Percentiles rank a stretch among this genome's conserved stretches.
Conservation (phyloP, 192 early-diverging fungal genomes). For the Linnemannia zychae region DNA sequence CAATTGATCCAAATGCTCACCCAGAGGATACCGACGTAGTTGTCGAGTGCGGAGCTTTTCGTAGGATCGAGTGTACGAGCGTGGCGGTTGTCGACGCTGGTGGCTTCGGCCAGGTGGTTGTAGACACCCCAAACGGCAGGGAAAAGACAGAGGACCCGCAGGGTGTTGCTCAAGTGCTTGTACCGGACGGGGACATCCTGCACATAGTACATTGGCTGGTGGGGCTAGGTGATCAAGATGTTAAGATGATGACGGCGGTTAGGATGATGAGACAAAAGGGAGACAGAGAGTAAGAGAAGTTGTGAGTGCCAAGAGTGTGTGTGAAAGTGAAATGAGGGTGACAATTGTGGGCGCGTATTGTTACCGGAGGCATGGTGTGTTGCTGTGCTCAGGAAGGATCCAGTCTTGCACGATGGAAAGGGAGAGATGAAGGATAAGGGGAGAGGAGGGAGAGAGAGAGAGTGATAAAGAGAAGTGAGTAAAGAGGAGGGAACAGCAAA, state of each 20-base stretch:
- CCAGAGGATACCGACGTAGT: constrained; percentile 8
- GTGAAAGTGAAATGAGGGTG: not conserved
- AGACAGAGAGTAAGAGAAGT: not conserved
- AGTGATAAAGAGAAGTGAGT: not conserved
- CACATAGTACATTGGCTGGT: constrained; percentile 14
- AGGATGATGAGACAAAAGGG: not conserved
- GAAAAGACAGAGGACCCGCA: constrained; percentile 11
- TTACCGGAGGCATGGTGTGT: constrained; percentile 25
- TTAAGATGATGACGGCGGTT: not conserved
- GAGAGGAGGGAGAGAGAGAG: not conserved
- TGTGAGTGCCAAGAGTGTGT: not conserved
- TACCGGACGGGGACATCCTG: constrained; percentile 12
- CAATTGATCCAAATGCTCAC: not conserved
- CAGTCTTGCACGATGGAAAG: not conserved
- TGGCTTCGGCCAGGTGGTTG: constrained; percentile 3
- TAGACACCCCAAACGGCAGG: constrained; percentile 12
- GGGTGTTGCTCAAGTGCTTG: constrained; percentile 3
- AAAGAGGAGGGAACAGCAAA: not conserved
- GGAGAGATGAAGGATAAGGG: not conserved
- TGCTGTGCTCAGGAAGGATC: not conserved
- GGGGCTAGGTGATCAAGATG: not conserved
- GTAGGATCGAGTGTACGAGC: not conserved
- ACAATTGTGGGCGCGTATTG: not conserved
- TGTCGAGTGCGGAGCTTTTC: constrained; percentile 9
- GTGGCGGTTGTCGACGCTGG: not conserved